These are phyloP conservation scores for Melaleuca quinquenervia DNA, from an alignment of 345 rosid genomes.

Conservation along the genomic window DNA sequence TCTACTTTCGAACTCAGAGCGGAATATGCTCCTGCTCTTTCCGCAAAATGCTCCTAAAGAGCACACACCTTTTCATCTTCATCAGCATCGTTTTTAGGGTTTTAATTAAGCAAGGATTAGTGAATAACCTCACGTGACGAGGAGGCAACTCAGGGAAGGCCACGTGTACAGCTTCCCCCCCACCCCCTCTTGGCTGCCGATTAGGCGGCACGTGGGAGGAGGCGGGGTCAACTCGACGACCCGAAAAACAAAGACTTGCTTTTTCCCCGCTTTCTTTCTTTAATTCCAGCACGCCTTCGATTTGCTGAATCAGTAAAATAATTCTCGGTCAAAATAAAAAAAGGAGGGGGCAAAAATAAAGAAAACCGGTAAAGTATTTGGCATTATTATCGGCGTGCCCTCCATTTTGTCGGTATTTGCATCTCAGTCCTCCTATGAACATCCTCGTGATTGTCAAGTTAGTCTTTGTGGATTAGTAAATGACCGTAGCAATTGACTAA, in stretches of 20 bases:
- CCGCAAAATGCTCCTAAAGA: not conserved
- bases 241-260: not conserved
- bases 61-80: not conserved
- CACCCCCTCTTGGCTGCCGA: not conserved
- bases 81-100: not conserved
- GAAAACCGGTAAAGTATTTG: not conserved
- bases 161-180: not conserved
- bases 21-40: not conserved
- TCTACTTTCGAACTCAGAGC: not conserved
- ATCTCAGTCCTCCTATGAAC: not conserved
- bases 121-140: not conserved
- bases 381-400: not conserved
- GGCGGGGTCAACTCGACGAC: not conserved
- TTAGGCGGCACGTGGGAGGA: not conserved
- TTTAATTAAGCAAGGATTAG: not conserved
- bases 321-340: too few relatives aligned
- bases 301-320: not conserved
- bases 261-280: not conserved
- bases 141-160: not conserved
- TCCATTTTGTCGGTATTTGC: not conserved
- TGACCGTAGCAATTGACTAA: not conserved
- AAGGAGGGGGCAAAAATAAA: too few relatives aligned
- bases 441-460: not conserved
- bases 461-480: not conserved
- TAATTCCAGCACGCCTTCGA: not conserved